Evolutionary conservation across 345 rosid species (phyloP), one percentile per base, ranked within the genome.

Genomic region (Heritiera littoralis): DNA sequence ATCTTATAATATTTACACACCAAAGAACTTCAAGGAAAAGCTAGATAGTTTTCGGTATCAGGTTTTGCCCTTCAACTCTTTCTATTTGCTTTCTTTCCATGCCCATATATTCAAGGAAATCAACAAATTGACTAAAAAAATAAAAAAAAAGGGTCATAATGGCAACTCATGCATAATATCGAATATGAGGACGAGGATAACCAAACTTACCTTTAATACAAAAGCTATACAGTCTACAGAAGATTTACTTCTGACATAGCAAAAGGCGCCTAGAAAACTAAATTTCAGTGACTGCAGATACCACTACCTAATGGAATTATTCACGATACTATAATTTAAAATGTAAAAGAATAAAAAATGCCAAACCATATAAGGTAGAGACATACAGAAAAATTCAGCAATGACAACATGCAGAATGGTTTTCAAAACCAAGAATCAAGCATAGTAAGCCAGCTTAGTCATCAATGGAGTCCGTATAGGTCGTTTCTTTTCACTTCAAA

Each of bases 401-500:
- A 80, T 68, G 82, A 49, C 81, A 73, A 83, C 71, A 49, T 23
- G 56, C 15, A 32, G 41, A 69, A 55, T 23, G 43, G 74, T 72
- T 66, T 72, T 76, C 43, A 28, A 75, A 79, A 82, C 65, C 51
- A 75, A 75, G 68, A 38, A 73, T 35, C 64, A 71, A 76, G 54
- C 73, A 77, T n/a, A 75, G 76, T 80, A 64, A 81, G 52, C 78
- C 55, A 45, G 78, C 12, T 51, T 43, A 41, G 41, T 74, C 69
- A 74, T 68, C 43, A 41, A 61, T 46, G 52, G 72, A 79, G 66
- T 78, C 77, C 74, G 72, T 75, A 40, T 12, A 45, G 41, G 48
- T 66, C 66, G 59, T 6, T 41, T 64, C 58, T 28, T 66, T 73
- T 55, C 51, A 73, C 48, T 55, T 73, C 75, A 15, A 61, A 30